Evolutionary conservation across 176 grass and related monocot species (phyloP), one percentile per base, ranked within the genome.

Genomic region (Thinopyrum elongatum): DNA sequence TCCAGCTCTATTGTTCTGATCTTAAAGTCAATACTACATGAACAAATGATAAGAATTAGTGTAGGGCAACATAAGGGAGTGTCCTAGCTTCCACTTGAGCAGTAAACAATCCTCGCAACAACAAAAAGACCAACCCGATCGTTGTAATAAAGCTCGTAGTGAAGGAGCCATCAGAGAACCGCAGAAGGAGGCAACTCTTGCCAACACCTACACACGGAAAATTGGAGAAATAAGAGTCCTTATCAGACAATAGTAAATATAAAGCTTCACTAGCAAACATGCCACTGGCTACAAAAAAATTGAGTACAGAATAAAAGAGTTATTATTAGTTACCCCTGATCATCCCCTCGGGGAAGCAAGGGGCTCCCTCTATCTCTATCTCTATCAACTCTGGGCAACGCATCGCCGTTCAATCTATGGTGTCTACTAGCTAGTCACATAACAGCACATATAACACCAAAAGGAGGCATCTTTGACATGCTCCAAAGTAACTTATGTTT

Each of bases 81-180:
- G 22, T 41, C n/a, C 1, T n/a, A 72, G 76, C 36, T 63, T 66
- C 47, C 4, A n/a, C 36, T 47, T 47, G 30, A 74, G 33, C 42
- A 57, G 16, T 62, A 59, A 36, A 46, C 4, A 74, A 88, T 31
- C 19, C 57, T 83, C 36, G 19, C 28, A 72, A 67, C 26, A 87
- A n/a, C 42, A 26, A 84, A 38, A 62, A 80, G 60, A 64, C 85
- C 66, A 81, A 94, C 95, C 95, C 95, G 23, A 97, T 97, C 61
- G 95, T 97, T 76, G 95, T 97, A 60, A 97, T 97, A 82, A 97
- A 97, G 77, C 95, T 97, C 47, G 95, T 97, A 6, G 95, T 97
- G 88, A 97, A 97, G 77, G 95, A 97, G 80, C 95, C 95, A 93
- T 94, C 95, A 12, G 95, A 97, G 85, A 97, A 97, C 42, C 92